Conservation (phyloP, 2,329 filamentous ascomycete genomes). For the Penicillium hesseltinei region DNA sequence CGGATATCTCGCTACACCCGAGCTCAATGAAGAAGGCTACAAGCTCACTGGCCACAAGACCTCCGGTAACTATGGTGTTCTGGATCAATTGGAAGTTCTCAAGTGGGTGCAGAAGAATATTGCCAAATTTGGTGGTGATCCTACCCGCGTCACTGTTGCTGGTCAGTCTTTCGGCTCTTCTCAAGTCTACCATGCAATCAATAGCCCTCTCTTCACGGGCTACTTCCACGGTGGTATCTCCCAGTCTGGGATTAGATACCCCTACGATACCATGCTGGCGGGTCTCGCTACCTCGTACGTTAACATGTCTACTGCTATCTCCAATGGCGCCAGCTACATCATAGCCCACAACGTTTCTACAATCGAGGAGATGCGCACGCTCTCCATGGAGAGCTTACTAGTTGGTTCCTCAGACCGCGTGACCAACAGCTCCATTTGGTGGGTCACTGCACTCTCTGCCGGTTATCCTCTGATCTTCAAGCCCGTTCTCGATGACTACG, state of each 20-base stretch:
- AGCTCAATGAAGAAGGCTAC: conserved; percentile 26
- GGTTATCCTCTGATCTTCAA: conserved; percentile 32
- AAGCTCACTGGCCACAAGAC: conserved; percentile 23
- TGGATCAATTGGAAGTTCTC: conserved; percentile 55
- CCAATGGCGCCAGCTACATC: conserved; percentile 29
- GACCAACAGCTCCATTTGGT: conserved; percentile 25
- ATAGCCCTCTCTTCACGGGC: no score
- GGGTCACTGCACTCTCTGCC: conserved; percentile 30
- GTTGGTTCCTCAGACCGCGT: conserved; percentile 28
- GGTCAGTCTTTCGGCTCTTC: conserved; percentile 33
- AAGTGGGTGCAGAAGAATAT: conserved; percentile 57
- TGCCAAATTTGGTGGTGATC: conserved; percentile 53
- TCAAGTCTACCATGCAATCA: conserved; percentile 15
- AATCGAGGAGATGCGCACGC: conserved; percentile 23
- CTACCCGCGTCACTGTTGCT: conserved; percentile 46
- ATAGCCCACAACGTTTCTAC: conserved; percentile 24
- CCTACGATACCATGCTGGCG: no score
- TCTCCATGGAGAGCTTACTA: conserved; percentile 27
- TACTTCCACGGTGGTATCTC: no score
- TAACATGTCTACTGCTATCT: no score
- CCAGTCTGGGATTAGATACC: no score
- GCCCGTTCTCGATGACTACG: conserved; percentile 27
- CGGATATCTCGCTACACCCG: conserved; percentile 28
- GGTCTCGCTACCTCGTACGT: no score
- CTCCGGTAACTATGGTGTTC: conserved; percentile 41